Base-by-base conservation (phyloP, 163 green algal species). In the Scenedesmus sp. region DNA sequence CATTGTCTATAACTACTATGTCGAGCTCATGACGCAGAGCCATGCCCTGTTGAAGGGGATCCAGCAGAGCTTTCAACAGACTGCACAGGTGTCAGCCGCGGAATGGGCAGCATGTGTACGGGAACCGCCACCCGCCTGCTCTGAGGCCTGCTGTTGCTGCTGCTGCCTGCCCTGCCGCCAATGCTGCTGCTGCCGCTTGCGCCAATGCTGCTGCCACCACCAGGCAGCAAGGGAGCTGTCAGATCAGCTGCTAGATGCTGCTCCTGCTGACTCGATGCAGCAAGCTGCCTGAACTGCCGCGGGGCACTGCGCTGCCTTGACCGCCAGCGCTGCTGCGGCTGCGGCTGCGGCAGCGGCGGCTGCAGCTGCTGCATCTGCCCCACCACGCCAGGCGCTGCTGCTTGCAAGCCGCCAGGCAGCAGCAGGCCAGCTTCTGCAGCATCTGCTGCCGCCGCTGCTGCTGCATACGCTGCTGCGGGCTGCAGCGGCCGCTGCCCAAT, bases 21-120 rank as follows among this genome's bases (percentile, higher is more conserved):
- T 0, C 24, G 30, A 4, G 30, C 65, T 76, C 65, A 83, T 30
- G 6, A 83, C 10, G 37, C 40, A 83, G 4, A 2, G 43, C 44
- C 40, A 49, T 35, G 30, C 18, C 30, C 56, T 65, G 37, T 42
- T 0, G 42, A 35, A 9, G 61, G 84, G 3, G 84, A 89, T 7
- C 84, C 84, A 44, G 30, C 30, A 44, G 84, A 82, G 61, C 84
- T 89, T 6, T 22, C 65, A 68, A 81, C 84, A 24, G 84, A 89
- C 1, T 89, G 84, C 40, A 83, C 61, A 65, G 84, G 84, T 46
- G 84, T 89, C 42, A 89, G 84, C 84, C 82, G 84, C 22, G 84
- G 84, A 24, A 89, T 89, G 26, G 84, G 26, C 12, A 81, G 65
- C 65, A 76, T 76, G 30, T 37, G 65, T 40, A 30, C 30, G 6